Conservation (phyloP, 2,329 filamentous ascomycete genomes). For the Acephala macrosclerotiorum region DNA sequence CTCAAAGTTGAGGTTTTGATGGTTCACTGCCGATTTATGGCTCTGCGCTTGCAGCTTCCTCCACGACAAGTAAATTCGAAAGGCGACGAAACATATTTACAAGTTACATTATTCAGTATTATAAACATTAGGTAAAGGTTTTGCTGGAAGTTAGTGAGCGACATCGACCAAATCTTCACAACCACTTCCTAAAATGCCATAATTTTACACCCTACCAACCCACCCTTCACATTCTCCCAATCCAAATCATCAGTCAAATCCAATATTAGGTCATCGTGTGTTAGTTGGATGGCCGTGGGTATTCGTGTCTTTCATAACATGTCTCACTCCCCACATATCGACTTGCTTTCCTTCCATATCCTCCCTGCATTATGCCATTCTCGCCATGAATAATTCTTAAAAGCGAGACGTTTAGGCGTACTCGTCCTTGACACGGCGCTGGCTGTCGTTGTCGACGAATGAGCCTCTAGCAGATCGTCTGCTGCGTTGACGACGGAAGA, state of each 20-base stretch:
- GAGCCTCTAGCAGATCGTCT: slow-evolving; percentile 58
- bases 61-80: background rate
- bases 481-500: slow-evolving; percentile 58
- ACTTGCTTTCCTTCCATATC: background rate
- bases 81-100: background rate
- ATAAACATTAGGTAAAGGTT: slow-evolving; percentile 13
- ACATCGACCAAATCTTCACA: background rate
- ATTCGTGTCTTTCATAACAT: slow-evolving; percentile 23
- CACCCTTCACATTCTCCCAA: background rate
- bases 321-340: background rate
- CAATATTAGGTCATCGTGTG: slow-evolving; percentile 2
- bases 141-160: background rate
- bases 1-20: too few relatives aligned
- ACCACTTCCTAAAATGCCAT: slow-evolving; percentile 6
- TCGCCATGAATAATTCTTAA: background rate
- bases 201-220: background rate
- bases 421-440: slow-evolving; percentile 73
- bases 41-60: too few relatives aligned
- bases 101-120: slow-evolving; percentile 6
- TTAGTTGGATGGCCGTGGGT: slow-evolving; percentile 23
- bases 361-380: background rate
- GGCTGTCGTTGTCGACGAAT: slow-evolving; percentile 56
- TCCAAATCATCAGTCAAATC: slow-evolving; percentile 5
- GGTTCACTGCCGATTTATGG: too few relatives aligned
- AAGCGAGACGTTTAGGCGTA: slow-evolving; percentile 50